Conservation (phyloP, 164 flowering plant species). For the Macadamia tetraphylla region DNA sequence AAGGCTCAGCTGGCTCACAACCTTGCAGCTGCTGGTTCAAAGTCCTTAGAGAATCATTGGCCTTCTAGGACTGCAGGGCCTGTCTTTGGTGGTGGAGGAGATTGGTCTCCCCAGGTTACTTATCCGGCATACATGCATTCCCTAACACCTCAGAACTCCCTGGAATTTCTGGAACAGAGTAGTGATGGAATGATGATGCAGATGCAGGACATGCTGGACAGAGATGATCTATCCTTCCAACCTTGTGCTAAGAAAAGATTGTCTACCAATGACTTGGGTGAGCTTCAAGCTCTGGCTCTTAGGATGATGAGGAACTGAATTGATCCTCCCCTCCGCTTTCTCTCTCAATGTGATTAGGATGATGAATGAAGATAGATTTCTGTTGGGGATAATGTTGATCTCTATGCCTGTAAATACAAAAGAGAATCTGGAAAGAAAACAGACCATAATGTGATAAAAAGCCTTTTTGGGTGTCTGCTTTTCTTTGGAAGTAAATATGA, state of each 20-base stretch:
- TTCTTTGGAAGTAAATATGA: not conserved
- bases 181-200: slow-evolving; percentile 18
- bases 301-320: slow-evolving; percentile 73
- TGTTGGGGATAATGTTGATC: not conserved
- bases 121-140: slow-evolving; percentile 24
- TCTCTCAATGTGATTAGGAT: not conserved
- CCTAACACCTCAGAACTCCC: slow-evolving; percentile 55
- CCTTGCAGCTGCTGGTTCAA: slow-evolving; percentile 12
- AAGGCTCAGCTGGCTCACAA: slow-evolving; percentile 53
- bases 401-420: slow-evolving; percentile 8
- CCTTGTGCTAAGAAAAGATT: slow-evolving; percentile 35
- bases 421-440: slow-evolving; percentile 5
- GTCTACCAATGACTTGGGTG: slow-evolving; percentile 49
- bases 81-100: slow-evolving; percentile 4
- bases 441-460: not conserved
- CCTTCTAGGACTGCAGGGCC: slow-evolving; percentile 9
- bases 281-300: slow-evolving; percentile 73
- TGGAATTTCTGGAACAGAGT: slow-evolving; percentile 36
- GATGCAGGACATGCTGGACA: slow-evolving; percentile 31
- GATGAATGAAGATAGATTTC: not conserved
- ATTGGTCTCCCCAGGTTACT: not conserved
- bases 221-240: slow-evolving; percentile 23
- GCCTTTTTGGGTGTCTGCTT: not conserved
- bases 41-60: slow-evolving; percentile 33
- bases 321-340: not conserved